Base-by-base conservation (phyloP, 202 grass and related monocot species). In the Eragrostis tef region DNA sequence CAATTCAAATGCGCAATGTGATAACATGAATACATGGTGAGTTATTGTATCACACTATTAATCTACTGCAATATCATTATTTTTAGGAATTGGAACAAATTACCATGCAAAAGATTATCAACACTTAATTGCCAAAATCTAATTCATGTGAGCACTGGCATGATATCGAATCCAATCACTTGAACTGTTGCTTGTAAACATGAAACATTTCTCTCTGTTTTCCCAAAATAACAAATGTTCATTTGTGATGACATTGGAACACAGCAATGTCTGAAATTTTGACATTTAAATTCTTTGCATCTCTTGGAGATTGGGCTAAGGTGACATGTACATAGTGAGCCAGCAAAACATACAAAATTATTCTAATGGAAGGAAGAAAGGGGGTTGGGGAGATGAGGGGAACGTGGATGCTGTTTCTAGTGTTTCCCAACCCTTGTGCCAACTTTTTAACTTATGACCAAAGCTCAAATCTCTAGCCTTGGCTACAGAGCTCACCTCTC, bases 331-430 rank as follows among this genome's bases (percentile, higher is more conserved):
- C 52, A 86, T 60, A 79, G 68, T 78, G 69, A 86, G 54, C 80
- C 88, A 90, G 79, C 88, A 87, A 90, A 78, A 77, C 53, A 64
- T 62, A 79, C 52, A 86, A 89, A 86, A 89, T 44, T 83, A 89
- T 27, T 89, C 34, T 83, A 71, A 73, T 83, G 79, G 80, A 65
- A 63, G 82, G 84, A 79, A 87, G 83, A 77, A 80, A 81, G 73
- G 48, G 71, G 65, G 68, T 71, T 46, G 75, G 81, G 77, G 89
- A 75, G 88, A 83, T 85, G 89, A 97, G 85, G 87, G 74, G 91
- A 97, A 97, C 94, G 91, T 97, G 94, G 94, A 86, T 94, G 94
- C 94, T 94, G 89, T 94, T 97, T 94, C 87, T 97, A 92, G 94
- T 97, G 91, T 86, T 97, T 94, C 91, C 87, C 94, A 92, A 78